A percentile compares a stretch with the other conserved stretches of the same genome.
These are phyloP conservation scores for Grosmannia clavigera DNA, from an alignment of 2,329 filamentous ascomycete genomes.

Conservation along the genomic window DNA sequence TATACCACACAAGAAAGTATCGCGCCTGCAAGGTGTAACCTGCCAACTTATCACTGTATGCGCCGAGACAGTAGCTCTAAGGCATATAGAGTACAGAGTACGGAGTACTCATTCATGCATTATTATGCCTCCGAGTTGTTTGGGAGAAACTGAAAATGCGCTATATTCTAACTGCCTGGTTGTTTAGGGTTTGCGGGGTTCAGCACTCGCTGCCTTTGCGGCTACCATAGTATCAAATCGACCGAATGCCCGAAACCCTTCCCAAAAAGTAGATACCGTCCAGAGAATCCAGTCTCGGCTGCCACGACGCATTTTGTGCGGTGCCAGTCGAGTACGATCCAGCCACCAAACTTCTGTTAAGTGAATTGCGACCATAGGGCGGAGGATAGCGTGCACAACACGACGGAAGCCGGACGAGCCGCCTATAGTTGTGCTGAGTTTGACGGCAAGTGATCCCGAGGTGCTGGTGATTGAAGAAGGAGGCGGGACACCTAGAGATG, in stretches of 20 bases:
- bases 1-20: too few relatives aligned
- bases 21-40: too few relatives aligned
- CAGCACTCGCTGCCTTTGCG: background rate
- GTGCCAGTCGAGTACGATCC: constrained; percentile 32
- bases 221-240: constrained; percentile 30
- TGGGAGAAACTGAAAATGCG: too few relatives aligned
- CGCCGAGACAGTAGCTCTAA: too few relatives aligned
- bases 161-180: too few relatives aligned
- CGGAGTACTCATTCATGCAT: too few relatives aligned
- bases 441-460: constrained; percentile 6
- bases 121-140: too few relatives aligned
- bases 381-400: constrained; percentile 46
- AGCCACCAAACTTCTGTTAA: constrained; percentile 45
- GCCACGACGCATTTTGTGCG: constrained; percentile 33
- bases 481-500: background rate
- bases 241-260: constrained; percentile 37
- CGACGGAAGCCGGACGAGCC: constrained; percentile 39
- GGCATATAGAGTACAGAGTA: too few relatives aligned
- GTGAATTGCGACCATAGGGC: constrained; percentile 53
- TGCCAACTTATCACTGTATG: too few relatives aligned
- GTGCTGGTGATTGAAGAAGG: background rate
- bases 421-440: background rate
- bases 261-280: constrained; percentile 38
- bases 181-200: too few relatives aligned
- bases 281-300: constrained; percentile 42